Conservation (phyloP, 495 filamentous ascomycete genomes). For the Penicillium canariense region DNA sequence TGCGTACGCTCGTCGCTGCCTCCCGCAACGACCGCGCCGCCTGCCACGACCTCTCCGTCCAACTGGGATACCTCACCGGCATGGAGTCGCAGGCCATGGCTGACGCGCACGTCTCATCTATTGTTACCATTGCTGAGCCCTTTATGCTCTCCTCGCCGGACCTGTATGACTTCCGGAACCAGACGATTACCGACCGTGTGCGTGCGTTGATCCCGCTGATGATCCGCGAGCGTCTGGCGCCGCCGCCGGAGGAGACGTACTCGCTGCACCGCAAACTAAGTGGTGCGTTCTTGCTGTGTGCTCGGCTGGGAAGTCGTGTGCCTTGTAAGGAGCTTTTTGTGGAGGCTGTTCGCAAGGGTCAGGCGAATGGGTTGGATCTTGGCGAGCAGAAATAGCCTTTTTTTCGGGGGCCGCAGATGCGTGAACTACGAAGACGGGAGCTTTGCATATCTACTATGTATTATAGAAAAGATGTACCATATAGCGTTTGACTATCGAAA, state of each 20-base stretch:
- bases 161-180: slow-evolving; percentile 86
- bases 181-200: slow-evolving; percentile 94
- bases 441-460: slow-evolving; percentile 1
- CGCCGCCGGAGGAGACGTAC: slow-evolving; percentile 97
- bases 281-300: slow-evolving; percentile 92
- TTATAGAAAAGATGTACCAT: slow-evolving; percentile 5
- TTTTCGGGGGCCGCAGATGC: neutral
- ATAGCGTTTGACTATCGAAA: neutral
- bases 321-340: slow-evolving; percentile 78
- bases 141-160: slow-evolving; percentile 74
- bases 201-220: slow-evolving; percentile 84
- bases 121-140: slow-evolving; percentile 88
- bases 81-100: slow-evolving; percentile 79
- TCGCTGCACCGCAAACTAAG: slow-evolving; percentile 93
- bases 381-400: slow-evolving; percentile 5
- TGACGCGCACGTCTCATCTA: slow-evolving; percentile 77
- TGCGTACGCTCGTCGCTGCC: slow-evolving; percentile 74
- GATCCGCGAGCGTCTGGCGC: slow-evolving; percentile 81
- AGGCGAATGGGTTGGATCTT: slow-evolving; percentile 21
- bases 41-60: slow-evolving; percentile 67
- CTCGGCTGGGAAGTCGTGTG: slow-evolving; percentile 77
- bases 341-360: slow-evolving; percentile 55
- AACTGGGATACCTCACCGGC: slow-evolving; percentile 90
- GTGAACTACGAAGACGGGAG: neutral
- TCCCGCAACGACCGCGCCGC: slow-evolving; percentile 60